These are phyloP conservation scores for Starmera stellimalicola DNA, from an alignment of 1,139 yeast genomes.

Conservation along the genomic window DNA sequence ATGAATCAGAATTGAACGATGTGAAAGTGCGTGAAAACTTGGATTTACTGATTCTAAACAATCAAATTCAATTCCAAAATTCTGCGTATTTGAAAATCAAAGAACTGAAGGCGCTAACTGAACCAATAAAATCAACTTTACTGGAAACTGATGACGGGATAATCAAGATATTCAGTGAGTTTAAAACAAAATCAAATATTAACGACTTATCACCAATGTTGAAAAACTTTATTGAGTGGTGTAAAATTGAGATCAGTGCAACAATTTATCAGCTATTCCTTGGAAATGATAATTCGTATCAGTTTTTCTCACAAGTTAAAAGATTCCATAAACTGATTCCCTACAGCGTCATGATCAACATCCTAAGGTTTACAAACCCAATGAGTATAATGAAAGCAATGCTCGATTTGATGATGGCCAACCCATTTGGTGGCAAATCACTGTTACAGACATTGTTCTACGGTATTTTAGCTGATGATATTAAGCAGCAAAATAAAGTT, in stretches of 20 bases:
- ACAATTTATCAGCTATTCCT: slow-evolving; percentile 71
- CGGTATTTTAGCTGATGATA: slow-evolving; percentile 70
- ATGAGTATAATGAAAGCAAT: slow-evolving; percentile 70
- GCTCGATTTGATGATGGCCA: slow-evolving; percentile 71
- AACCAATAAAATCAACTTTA: slow-evolving; percentile 22
- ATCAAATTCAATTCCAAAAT: slow-evolving; percentile 66
- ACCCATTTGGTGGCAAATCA: slow-evolving; percentile 63
- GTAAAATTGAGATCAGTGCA: slow-evolving; percentile 74
- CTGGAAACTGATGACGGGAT: slow-evolving; percentile 24
- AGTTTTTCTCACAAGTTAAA: slow-evolving; percentile 56
- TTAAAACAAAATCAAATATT: slow-evolving; percentile 46
- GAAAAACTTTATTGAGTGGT: slow-evolving; percentile 68
- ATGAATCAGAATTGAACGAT: slow-evolving; percentile 42
- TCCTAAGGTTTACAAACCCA: slow-evolving; percentile 77
- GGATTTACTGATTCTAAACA: slow-evolving; percentile 50
- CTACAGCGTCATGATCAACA: slow-evolving; percentile 62
- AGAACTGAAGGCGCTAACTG: slow-evolving; percentile 23
- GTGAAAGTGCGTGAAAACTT: slow-evolving; percentile 44
- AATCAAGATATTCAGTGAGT: slow-evolving; percentile 31
- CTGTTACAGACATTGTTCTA: slow-evolving; percentile 65
- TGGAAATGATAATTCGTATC: slow-evolving; percentile 73
- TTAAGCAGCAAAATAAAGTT: slow-evolving; percentile 53
- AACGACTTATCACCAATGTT: slow-evolving; percentile 59
- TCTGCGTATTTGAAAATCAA: slow-evolving; percentile 38
- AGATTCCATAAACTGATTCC: slow-evolving; percentile 72